Base-by-base conservation (phyloP, 805 yeast species). In the Clavispora fructus region DNA sequence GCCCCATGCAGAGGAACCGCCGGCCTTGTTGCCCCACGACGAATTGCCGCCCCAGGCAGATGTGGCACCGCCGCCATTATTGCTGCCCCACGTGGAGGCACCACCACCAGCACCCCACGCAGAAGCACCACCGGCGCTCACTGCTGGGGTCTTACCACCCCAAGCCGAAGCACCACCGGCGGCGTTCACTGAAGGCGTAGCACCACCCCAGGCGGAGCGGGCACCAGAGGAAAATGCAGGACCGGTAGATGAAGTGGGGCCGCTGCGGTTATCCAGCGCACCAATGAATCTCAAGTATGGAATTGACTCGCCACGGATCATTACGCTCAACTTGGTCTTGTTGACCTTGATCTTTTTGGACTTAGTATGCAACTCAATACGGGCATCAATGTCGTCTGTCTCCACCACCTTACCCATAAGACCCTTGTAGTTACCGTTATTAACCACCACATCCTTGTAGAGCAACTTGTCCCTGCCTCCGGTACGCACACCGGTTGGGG, bases 391-490 rank as follows among this genome's bases (percentile, higher is more conserved):
- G 51, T 95, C 99, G 57, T 89, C 94, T 9, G 96, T 89, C 62
- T 94, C 98, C 55, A 87, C 85, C 38, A 94, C 88, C 53, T 88
- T 86, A 63, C 99, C 99, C 70, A 85, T 83, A 55, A 89, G 81
- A 40, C 99, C 98, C 69, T 94, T 94, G 65, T 92, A 89, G 28
- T 95, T 94, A n/a, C 97, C 89, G 59, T 86, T 83, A 33, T 87
- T 80, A 41, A 94, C 86, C 53, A 89, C 80, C 19, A 94, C 97
- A 48, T 85, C 85, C 60, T 88, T 89, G 55, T 88, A 86, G 32
- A 94, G 60, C 27, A 95, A 80, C 41, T 79, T 79, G 63, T 89
- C 96, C 54, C 96, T 80, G 8, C 96, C 96, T 45, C 83, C 80
- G 44, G 71, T 75, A 50, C 70, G 67, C 44, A 80, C 75, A 17